These are phyloP conservation scores for Anthoceros angustus DNA, from an alignment of 225 moss, liverwort and hornwort species.

Conservation along the genomic window DNA sequence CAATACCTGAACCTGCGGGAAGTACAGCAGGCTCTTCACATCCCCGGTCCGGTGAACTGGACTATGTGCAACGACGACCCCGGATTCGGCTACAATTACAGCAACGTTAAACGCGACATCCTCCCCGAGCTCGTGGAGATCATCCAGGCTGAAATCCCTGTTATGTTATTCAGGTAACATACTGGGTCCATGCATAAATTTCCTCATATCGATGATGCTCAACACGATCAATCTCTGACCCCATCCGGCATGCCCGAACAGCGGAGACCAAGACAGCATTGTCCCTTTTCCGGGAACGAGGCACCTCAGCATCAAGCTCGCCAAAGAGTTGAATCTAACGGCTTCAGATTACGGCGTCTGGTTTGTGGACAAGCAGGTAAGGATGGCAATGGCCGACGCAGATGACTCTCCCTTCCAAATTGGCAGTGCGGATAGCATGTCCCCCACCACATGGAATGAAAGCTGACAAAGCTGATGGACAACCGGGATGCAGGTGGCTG, in stretches of 20 bases:
- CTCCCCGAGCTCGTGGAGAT: constrained; percentile 17
- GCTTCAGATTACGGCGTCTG: constrained; percentile 26
- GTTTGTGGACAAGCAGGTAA: constrained; percentile 26
- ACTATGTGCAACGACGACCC: not conserved
- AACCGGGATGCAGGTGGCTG: constrained; percentile 19
- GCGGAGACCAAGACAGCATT: constrained; percentile 33
- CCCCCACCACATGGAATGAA: not conserved
- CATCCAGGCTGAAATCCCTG: constrained; percentile 12
- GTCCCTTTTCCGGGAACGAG: constrained; percentile 31
- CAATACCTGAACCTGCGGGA: constrained; percentile 24
- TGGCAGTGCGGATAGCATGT: not conserved
- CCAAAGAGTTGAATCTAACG: constrained; percentile 12
- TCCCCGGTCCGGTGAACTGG: not conserved
- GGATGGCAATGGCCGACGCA: not conserved
- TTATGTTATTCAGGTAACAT: constrained; percentile 26
- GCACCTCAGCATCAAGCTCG: constrained; percentile 17
- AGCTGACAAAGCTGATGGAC: not conserved
- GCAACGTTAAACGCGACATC: constrained; percentile 13
- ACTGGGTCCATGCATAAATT: not conserved
- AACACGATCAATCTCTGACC: not conserved
- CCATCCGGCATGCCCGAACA: not conserved
- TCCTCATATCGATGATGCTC: not conserved
- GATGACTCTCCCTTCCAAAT: not conserved
- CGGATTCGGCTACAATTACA: not conserved
- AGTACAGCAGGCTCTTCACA: constrained; percentile 28